phyloP scores from a whole-genome alignment of 441 rosid genomes.

The Cnidoscolus chayamansa region DNA sequence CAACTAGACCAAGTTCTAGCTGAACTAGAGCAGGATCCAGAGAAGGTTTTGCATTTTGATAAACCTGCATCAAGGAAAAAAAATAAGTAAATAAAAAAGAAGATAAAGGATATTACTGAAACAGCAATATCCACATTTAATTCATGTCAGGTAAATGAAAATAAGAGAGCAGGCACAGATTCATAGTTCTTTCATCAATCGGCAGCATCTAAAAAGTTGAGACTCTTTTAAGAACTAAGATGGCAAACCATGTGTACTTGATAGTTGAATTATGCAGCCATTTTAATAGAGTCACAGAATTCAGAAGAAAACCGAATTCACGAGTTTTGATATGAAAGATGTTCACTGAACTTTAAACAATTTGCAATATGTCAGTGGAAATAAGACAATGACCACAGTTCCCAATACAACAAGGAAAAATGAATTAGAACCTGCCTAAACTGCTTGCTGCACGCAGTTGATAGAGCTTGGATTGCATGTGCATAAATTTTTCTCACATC shows the following conservation, averaged over 20 bases:
- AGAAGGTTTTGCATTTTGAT: slow-evolving; percentile 38
- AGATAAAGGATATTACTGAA: background rate
- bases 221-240: no score
- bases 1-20: slow-evolving; percentile 78
- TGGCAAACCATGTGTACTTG: no score
- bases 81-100: slow-evolving; percentile 4
- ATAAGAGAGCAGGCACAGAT: background rate
- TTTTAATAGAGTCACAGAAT: background rate
- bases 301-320: background rate
- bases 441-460: slow-evolving; percentile 74
- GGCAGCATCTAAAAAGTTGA: no score
- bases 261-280: no score
- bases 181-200: background rate
- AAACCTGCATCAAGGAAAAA: slow-evolving; percentile 49
- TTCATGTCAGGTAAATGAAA: background rate
- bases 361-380: background rate
- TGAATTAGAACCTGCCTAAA: slow-evolving; percentile 89
- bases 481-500: slow-evolving; percentile 83
- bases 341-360: background rate
- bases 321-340: background rate
- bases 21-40: slow-evolving; percentile 47
- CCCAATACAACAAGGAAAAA: slow-evolving; percentile 24
- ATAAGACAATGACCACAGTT: background rate
- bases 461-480: slow-evolving; percentile 85
- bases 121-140: background rate